Conservation (phyloP, 106 monocot species). For the Iris macrosiphon region DNA sequence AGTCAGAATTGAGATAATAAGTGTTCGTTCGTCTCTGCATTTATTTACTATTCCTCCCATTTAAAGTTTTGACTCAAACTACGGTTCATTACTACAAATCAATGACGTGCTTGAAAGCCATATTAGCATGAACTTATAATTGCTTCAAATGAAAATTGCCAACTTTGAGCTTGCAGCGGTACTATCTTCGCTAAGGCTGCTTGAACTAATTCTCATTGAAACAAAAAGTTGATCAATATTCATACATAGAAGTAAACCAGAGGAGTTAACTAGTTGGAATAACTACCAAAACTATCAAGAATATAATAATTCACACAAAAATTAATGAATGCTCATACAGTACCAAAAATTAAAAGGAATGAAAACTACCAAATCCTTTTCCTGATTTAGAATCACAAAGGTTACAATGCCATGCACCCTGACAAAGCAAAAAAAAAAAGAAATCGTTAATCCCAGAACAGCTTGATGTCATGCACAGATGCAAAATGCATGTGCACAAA, state of each 20-base stretch:
- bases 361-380: slow-evolving; percentile 80
- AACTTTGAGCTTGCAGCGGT: not conserved
- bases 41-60: too few species aligned
- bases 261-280: not conserved
- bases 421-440: slow-evolving; percentile 11
- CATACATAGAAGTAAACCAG: too few species aligned
- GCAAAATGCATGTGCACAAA: too few species aligned
- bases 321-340: too few species aligned
- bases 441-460: not conserved
- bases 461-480: too few species aligned
- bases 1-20: too few species aligned
- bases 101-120: too few species aligned
- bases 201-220: too few species aligned
- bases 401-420: slow-evolving; percentile 83
- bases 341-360: not conserved
- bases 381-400: slow-evolving; percentile 70
- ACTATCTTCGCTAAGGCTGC: not conserved
- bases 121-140: not conserved
- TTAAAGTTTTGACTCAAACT: too few species aligned
- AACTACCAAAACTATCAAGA: not conserved
- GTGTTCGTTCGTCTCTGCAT: too few species aligned
- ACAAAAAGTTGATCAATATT: too few species aligned
- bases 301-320: not conserved
- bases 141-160: not conserved
- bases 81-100: too few species aligned